Evolutionary conservation across 2,329 filamentous ascomycete genomes (phyloP).

Genomic region (Sporothrix luriei): DNA sequence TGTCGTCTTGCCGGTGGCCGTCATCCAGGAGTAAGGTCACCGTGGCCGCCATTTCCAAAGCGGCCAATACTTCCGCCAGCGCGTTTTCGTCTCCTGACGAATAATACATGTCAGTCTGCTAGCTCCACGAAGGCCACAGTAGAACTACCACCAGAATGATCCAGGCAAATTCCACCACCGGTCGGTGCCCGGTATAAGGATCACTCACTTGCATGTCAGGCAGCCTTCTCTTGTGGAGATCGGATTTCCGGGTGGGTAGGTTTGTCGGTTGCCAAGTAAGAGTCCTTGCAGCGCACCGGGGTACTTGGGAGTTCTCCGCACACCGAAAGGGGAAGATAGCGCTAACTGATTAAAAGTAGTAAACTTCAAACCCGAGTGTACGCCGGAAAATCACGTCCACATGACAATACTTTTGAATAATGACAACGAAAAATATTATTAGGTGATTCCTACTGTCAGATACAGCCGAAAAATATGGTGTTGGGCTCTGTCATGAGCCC

Average conservation of each 20-base stretch:
- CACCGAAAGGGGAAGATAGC: neutral
- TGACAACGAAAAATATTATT: neutral
- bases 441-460: neutral
- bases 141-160: neutral
- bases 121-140: neutral
- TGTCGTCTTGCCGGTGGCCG: conserved; percentile 11
- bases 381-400: neutral
- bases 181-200: neutral
- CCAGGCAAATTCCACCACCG: neutral
- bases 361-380: neutral
- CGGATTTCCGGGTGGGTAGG: neutral
- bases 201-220: conserved; percentile 51
- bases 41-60: conserved; percentile 31
- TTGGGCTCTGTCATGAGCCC: neutral
- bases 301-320: neutral
- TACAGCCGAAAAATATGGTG: neutral
- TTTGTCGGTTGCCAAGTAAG: too few relatives aligned
- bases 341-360: neutral
- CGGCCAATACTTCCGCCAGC: conserved; percentile 41
- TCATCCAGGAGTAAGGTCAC: conserved; percentile 12
- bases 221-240: conserved; percentile 44
- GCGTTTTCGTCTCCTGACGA: conserved; percentile 48
- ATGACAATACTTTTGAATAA: too few relatives aligned
- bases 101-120: neutral
- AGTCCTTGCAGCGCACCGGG: neutral